phyloP scores from a whole-genome alignment of 257 asterid species.

The Gentiana straminea region DNA sequence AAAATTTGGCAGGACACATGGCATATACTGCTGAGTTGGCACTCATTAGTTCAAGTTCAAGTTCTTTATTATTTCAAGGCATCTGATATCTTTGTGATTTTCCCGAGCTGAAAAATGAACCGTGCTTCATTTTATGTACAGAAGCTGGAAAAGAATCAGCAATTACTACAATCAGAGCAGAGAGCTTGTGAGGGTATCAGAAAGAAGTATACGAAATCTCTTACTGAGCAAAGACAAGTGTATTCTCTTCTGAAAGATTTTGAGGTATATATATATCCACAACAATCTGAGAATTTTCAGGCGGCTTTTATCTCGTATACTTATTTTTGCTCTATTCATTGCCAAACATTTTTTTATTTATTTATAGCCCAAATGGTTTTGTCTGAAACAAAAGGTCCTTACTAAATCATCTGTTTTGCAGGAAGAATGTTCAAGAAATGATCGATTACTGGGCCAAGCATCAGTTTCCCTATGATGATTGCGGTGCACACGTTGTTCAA shows the following conservation, averaged over 20 bases:
- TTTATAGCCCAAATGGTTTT: not conserved
- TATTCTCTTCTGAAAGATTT: conserved; percentile 50
- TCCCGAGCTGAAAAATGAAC: not conserved
- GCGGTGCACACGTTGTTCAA: not conserved
- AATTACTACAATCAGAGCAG: conserved; percentile 34
- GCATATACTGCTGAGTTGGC: no score
- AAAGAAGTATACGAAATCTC: conserved; percentile 41
- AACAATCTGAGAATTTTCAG: no score
- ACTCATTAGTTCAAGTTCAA: no score
- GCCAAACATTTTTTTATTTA: no score
- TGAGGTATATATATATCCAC: conserved; percentile 29
- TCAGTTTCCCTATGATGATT: not conserved
- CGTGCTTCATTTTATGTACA: conserved; percentile 15
- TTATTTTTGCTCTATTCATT: no score
- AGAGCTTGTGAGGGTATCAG: conserved; percentile 30
- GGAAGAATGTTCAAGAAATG: conserved; percentile 22
- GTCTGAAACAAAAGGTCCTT: not conserved
- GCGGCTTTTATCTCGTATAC: no score
- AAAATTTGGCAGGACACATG: no score
- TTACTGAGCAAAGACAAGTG: conserved; percentile 53
- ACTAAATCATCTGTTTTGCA: conserved; percentile 3
- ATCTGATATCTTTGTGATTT: not conserved
- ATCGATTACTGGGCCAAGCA: conserved; percentile 7
- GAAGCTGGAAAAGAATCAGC: conserved; percentile 57
- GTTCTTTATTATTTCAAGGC: no score